Conservation (phyloP, 1,139 yeast species). For the Sugiyamaella novakii region DNA sequence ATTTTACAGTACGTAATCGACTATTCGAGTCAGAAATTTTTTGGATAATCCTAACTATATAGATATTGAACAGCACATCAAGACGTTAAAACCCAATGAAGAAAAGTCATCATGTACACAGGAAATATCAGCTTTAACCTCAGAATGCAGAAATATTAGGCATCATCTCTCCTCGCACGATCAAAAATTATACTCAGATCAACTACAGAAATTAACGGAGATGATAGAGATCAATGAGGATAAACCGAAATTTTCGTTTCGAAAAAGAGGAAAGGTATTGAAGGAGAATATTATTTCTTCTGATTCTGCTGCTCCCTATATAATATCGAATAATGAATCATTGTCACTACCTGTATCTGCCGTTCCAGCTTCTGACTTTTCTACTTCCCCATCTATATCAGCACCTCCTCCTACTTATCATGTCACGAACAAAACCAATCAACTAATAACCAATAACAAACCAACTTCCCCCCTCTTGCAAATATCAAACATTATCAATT, state of each 20-base stretch:
- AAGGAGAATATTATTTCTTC: neutral
- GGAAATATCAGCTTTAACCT: constrained; percentile 23
- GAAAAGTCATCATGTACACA: constrained; percentile 23
- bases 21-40: too few species aligned
- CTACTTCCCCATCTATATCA: neutral
- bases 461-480: constrained; percentile 15
- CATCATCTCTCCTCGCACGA: constrained; percentile 31
- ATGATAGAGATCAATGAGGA: constrained; percentile 21
- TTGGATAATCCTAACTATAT: constrained; percentile 7
- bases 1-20: constrained; percentile 14
- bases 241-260: constrained; percentile 28
- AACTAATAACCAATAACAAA: neutral
- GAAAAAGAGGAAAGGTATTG: constrained; percentile 7
- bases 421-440: neutral
- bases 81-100: constrained; percentile 12
- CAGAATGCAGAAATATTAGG: constrained; percentile 26
- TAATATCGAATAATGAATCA: too few species aligned
- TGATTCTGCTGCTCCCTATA: too few species aligned
- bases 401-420: neutral
- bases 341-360: neutral
- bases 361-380: neutral
- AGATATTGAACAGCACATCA: constrained; percentile 29
- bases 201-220: constrained; percentile 24
- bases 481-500: constrained; percentile 21
- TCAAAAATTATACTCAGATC: constrained; percentile 29